Evolutionary conservation across 2,329 filamentous ascomycete genomes (phyloP).

Genomic region (Aspergillus terreus): DNA sequence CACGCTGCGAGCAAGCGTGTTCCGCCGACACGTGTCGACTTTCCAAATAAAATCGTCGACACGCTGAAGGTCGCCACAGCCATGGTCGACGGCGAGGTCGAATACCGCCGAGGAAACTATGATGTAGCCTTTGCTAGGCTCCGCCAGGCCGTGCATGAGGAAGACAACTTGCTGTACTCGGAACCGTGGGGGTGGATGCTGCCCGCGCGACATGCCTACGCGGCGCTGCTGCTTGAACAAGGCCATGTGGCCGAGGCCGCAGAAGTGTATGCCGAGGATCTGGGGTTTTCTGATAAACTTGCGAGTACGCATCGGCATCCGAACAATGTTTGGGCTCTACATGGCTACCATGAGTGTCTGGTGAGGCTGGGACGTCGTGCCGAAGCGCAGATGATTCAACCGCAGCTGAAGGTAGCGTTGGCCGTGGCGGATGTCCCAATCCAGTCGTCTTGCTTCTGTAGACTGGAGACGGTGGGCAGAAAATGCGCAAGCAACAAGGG

Average conservation of each 20-base stretch:
- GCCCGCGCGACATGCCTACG: conserved; percentile 65
- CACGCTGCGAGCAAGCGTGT: conserved; percentile 50
- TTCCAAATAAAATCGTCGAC: conserved; percentile 50
- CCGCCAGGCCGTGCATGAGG: conserved; percentile 53
- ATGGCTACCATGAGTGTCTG: conserved; percentile 67
- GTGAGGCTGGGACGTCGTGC: conserved; percentile 45
- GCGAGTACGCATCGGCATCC: conserved; percentile 48
- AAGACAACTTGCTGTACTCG: conserved; percentile 62
- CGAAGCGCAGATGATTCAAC: conserved; percentile 44
- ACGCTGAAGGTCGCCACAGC: conserved; percentile 58
- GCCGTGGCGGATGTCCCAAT: conserved; percentile 58
- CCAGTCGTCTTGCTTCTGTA: conserved; percentile 55
- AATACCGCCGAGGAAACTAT: conserved; percentile 60
- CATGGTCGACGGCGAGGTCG: conserved; percentile 69
- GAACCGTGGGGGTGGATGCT: conserved; percentile 77
- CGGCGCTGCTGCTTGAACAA: conserved; percentile 64
- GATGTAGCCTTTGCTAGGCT: conserved; percentile 57
- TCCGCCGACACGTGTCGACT: conserved; percentile 61
- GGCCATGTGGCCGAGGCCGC: conserved; percentile 52
- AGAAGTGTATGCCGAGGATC: conserved; percentile 55
- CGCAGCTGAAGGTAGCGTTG: conserved; percentile 48
- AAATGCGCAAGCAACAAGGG: not conserved
- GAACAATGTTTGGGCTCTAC: conserved; percentile 70
- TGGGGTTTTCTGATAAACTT: conserved; percentile 26
- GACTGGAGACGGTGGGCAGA: conserved; percentile 10